Evolutionary conservation across 1,284 basidiomycete genomes (phyloP).

Genomic region (Sporisorium iseilematis-ciliati): DNA sequence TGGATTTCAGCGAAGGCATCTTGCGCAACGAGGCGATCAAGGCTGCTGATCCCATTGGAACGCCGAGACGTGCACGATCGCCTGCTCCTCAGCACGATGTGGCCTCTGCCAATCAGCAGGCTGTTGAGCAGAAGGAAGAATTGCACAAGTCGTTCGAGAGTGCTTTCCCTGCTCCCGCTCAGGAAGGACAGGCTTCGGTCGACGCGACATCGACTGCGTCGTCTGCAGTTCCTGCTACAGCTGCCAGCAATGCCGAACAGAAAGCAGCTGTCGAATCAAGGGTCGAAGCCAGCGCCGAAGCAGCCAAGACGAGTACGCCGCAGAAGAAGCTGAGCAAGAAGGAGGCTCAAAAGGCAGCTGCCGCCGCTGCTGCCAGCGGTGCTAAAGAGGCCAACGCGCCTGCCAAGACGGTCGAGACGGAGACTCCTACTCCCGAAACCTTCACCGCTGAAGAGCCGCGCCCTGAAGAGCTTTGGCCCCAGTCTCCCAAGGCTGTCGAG

Average conservation of each 20-base stretch:
- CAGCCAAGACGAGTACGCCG: slow-evolving; percentile 14
- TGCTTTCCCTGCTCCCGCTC: slow-evolving; percentile 38
- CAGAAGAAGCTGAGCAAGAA: slow-evolving; percentile 35
- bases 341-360: slow-evolving; percentile 34
- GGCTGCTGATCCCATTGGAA: slow-evolving; percentile 48
- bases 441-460: slow-evolving; percentile 40
- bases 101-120: slow-evolving; percentile 12
- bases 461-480: slow-evolving; percentile 62
- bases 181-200: slow-evolving; percentile 1
- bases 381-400: slow-evolving; percentile 13
- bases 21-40: slow-evolving; percentile 41
- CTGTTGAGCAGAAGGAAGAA: slow-evolving; percentile 25
- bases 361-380: slow-evolving; percentile 16
- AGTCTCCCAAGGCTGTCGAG: slow-evolving; percentile 61
- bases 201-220: background rate
- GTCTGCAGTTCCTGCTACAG: slow-evolving; percentile 6
- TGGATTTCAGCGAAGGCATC: slow-evolving; percentile 39
- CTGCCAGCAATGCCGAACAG: slow-evolving; percentile 7
- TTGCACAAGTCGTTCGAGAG: slow-evolving; percentile 45
- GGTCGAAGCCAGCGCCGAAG: slow-evolving; percentile 7
- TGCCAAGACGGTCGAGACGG: slow-evolving; percentile 16
- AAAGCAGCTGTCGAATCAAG: background rate
- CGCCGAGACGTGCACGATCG: slow-evolving; percentile 47
- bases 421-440: slow-evolving; percentile 31
- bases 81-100: slow-evolving; percentile 39